Base-by-base conservation (phyloP, 1,284 basidiomycete species). In the Porphyrellus sp. region DNA sequence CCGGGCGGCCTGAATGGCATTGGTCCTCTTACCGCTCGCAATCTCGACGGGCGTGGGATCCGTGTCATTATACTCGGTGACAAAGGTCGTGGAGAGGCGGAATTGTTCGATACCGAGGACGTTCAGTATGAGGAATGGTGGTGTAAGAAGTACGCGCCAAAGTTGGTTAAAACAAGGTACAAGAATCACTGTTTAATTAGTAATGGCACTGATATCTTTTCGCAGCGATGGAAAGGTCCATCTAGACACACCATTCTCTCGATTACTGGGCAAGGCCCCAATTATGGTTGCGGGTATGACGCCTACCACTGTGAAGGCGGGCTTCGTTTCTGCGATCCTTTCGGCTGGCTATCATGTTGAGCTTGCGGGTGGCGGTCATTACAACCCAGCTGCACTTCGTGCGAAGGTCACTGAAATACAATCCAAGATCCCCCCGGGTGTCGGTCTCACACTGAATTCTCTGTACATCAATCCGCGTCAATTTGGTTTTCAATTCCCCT, bases 241-340 rank as follows among this genome's bases (percentile, higher is more conserved):
- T 68, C 81, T 99, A 63, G 94, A 99, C 72, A 98, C 96, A 0
- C 89, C 93, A 7, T 96, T 97, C 80, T 97, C 95, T 50, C 90
- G 96, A 57, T 82, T 98, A 46, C 75, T 98, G 33, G 93, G 93
- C 61, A 98, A 98, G 75, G 85, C 96, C 1, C 96, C 96, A 18
- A 88, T 99, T 72, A 98, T 98, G 94, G 93, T 99, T 43, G 93
- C 93, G 44, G 97, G 96, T 59, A 99, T 99, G 97, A 97, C 94
- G 0, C 94, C 94, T 1, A 88, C 86, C 1, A 98, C 94, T 21
- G 94, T 98, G 58, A 88, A 93, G 66, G 88, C 88, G 46, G 92
- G 92, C 39, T 93, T 97, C 70, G 93, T 97, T 60, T 85, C 86
- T 54, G 94, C 96, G 8, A 82, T 96, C 34, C 85, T 98, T 61